A percentile compares a stretch with the other conserved stretches of the same genome.
These are phyloP conservation scores for Serendipita sp. DNA, from an alignment of 1,284 basidiomycete species.

Conservation along the genomic window DNA sequence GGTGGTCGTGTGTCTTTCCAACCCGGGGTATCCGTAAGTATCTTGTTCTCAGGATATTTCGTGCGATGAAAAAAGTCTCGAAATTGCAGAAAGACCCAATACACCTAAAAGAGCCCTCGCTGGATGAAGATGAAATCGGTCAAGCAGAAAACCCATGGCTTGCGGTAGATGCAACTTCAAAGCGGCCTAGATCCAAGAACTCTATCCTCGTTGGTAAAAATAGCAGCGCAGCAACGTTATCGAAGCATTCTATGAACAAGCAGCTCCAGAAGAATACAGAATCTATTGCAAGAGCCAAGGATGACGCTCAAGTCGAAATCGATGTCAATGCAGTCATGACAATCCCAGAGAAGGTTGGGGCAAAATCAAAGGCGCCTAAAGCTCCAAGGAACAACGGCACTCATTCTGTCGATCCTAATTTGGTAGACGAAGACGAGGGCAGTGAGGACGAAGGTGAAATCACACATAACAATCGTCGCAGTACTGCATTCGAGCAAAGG, in stretches of 20 bases:
- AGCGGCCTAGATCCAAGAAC: slow-evolving; percentile 44
- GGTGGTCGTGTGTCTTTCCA: slow-evolving; percentile 47
- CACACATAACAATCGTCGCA: background rate
- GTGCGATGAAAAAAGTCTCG: background rate
- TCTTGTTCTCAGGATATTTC: background rate
- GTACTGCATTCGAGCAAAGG: slow-evolving; percentile 63
- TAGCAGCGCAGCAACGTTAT: slow-evolving; percentile 44
- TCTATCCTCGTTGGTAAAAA: slow-evolving; percentile 53
- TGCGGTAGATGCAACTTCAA: slow-evolving; percentile 24
- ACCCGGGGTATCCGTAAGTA: slow-evolving; percentile 32
- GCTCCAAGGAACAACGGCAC: background rate
- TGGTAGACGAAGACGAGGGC: slow-evolving; percentile 10
- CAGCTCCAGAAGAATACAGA: slow-evolving; percentile 37
- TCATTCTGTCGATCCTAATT: slow-evolving; percentile 4
- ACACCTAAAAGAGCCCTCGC: slow-evolving; percentile 15
- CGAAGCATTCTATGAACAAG: slow-evolving; percentile 60
- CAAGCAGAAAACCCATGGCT: slow-evolving; percentile 61
- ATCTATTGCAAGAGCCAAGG: slow-evolving; percentile 39
- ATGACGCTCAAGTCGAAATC: slow-evolving; percentile 71
- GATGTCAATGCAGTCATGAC: slow-evolving; percentile 38
- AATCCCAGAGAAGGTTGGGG: background rate
- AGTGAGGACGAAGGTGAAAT: background rate
- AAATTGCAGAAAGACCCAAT: background rate
- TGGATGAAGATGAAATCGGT: slow-evolving; percentile 17
- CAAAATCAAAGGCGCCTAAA: background rate